Evolutionary conservation across 1,139 yeast genomes (phyloP).

Genomic region (Taphrina betulina): DNA sequence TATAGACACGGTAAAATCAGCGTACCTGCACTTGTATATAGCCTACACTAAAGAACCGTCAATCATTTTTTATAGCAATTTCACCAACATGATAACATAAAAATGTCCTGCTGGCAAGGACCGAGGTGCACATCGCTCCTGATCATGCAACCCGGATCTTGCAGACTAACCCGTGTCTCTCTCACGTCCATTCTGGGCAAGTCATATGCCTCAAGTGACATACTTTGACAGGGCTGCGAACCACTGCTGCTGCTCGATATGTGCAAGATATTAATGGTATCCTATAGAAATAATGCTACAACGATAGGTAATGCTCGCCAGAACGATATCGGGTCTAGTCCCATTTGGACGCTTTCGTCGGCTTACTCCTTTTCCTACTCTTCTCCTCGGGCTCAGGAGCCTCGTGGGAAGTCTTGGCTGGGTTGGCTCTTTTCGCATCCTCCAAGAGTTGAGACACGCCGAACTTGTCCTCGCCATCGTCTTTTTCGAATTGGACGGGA

Average conservation of each 20-base stretch:
- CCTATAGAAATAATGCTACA: not conserved
- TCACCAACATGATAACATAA: no score
- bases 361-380: slow-evolving; percentile 9
- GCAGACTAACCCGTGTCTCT: not conserved
- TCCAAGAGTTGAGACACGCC: slow-evolving; percentile 34
- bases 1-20: no score
- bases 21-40: no score
- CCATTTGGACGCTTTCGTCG: slow-evolving; percentile 17
- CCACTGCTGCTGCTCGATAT: no score
- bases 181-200: not conserved
- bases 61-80: no score
- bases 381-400: not conserved
- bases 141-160: no score
- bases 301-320: not conserved
- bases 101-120: no score
- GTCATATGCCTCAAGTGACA: not conserved
- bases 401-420: slow-evolving; percentile 3
- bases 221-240: no score
- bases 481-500: slow-evolving; percentile 56
- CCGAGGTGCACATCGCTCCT: no score
- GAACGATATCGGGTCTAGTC: not conserved
- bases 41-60: no score
- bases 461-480: slow-evolving; percentile 42
- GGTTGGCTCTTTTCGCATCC: slow-evolving; percentile 13
- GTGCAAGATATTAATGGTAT: not conserved